A percentile compares a stretch with the other conserved stretches of the same genome.
Evolutionary conservation across 2,329 filamentous ascomycete genomes (phyloP).

Genomic region (Penicillium corylophilum): DNA sequence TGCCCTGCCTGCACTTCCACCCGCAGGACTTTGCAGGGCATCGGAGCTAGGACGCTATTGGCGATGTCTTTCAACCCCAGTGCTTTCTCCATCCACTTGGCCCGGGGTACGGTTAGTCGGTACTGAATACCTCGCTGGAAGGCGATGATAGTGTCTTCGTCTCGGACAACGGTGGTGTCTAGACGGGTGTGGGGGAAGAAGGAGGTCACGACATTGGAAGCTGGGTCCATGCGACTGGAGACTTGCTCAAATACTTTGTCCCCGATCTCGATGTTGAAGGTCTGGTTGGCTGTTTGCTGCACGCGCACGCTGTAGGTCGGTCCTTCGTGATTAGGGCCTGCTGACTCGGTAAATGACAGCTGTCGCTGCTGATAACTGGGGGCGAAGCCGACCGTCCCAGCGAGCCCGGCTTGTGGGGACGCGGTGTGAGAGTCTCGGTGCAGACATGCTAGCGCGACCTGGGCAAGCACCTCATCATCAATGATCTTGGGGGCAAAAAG

Average conservation of each 20-base stretch:
- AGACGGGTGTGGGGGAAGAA: slow-evolving; percentile 82
- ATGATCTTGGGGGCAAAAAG: slow-evolving; percentile 67
- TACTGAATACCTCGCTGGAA: slow-evolving; percentile 69
- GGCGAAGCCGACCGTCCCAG: slow-evolving; percentile 56
- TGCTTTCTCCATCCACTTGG: slow-evolving; percentile 83
- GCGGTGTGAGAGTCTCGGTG: slow-evolving; percentile 45
- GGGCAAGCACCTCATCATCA: slow-evolving; percentile 73
- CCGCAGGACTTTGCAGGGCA: slow-evolving; percentile 94
- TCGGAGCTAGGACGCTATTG: slow-evolving; percentile 85
- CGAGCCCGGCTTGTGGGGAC: slow-evolving; percentile 25
- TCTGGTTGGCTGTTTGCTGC: slow-evolving; percentile 49
- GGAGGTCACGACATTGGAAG: slow-evolving; percentile 59
- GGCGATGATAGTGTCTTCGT: slow-evolving; percentile 59
- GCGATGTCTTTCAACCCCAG: slow-evolving; percentile 76
- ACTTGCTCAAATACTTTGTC: slow-evolving; percentile 43
- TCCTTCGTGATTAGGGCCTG: slow-evolving; percentile 43
- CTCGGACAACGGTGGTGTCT: slow-evolving; percentile 69
- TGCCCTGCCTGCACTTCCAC: slow-evolving; percentile 85
- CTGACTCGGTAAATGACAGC: slow-evolving; percentile 54
- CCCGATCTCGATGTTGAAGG: slow-evolving; percentile 52
- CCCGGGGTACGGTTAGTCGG: slow-evolving; percentile 56
- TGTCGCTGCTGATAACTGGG: slow-evolving; percentile 64
- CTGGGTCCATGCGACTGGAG: slow-evolving; percentile 48
- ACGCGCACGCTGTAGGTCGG: slow-evolving; percentile 49
- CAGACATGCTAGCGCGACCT: slow-evolving; percentile 78